Evolutionary conservation across 2,329 filamentous ascomycete species (phyloP), one percentile per base, ranked within the genome.

Genomic region (Penicillium paneum): DNA sequence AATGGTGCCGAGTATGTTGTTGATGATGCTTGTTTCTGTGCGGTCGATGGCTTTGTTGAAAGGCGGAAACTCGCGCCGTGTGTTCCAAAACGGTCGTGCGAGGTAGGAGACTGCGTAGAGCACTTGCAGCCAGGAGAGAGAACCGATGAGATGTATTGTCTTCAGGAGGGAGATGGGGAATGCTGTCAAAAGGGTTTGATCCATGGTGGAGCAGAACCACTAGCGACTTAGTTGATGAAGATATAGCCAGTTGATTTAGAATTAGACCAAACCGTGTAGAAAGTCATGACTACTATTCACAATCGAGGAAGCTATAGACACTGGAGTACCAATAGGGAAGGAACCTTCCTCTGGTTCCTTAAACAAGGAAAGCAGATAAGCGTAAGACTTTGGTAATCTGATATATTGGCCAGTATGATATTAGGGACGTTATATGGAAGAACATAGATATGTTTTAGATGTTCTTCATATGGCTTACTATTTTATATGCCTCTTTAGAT

Each of bases 61-160:
- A 3, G 58, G 51, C 35, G 59, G 47, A 5, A 44, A 56, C n/a
- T 60, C 55, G 12, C 34, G 32, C 21, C 50, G 32, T 3, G 57
- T 53, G 34, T 41, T 55, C 34, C 49, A 53, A 26, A 64, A 51
- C 29, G 57, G 57, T 1, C 40, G 49, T 21, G 56, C 49, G 17
- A 69, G 17, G 38, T 44, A 56, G 5, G 61, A 63, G n/a, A 60
- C 24, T 1, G 52, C 47, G 38, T 67, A 64, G n/a, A 71, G 55
- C 10, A 66, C 10, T 32, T 67, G 68, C 24, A 71, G 60, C 34
- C 59, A 58, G 8, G 61, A 41, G 5, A 70, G 52, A n/a, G 59
- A 45, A 29, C 49, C 41, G 15, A 65, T 56, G 12, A 71, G 61
- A 4, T 55, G 41, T 42, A 64, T 46, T 10, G 58, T 53, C 17